Evolutionary conservation across 1,284 basidiomycete genomes (phyloP), one percentile per base, ranked within the genome.

Genomic region (Vanrija humicola): DNA sequence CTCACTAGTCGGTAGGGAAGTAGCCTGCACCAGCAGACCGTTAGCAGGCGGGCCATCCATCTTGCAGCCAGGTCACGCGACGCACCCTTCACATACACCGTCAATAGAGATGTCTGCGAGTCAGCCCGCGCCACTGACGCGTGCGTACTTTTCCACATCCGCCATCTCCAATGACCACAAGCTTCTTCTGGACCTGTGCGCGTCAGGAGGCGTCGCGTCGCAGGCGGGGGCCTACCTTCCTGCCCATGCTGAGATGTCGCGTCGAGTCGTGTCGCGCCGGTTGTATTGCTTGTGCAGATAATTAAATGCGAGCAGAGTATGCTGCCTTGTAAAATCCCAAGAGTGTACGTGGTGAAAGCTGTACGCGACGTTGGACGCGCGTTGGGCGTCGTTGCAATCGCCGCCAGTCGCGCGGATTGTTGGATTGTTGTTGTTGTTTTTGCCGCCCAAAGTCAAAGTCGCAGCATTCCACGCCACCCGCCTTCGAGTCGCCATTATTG

Each of bases 91-190:
- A 73, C 76, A 50, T 74, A 78, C 34, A 79, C 78, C 23, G 75
- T 79, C 50, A 79, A 64, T 39, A 78, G 63, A 2, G 88, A 90
- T 2, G 89, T 91, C 81, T 91, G 50, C 83, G 83, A 8, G 86
- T 62, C 59, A 47, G 47, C 43, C 34, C 42, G 12, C 6, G 23
- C 21, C 45, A 52, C 43, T 45, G 16, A 44, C 14, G 38, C 4
- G 0, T 10, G 56, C 65, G 34, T 23, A 78, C 79, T 72, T 82
- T 82, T 28, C 92, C 92, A 67, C 88, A 92, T 48, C 91, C 93
- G 64, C 93, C 93, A 76, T 97, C 93, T 39, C 93, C 93, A 58
- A 91, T 86, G 7, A 96, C 86, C 3, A 89, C 87, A 6, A 88
- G 80, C 76, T 89, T 88, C 43, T 34, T 34, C 34, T 34, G 34